phyloP scores from a whole-genome alignment of 257 asterid species.

The Capsicum rhomboideum region DNA sequence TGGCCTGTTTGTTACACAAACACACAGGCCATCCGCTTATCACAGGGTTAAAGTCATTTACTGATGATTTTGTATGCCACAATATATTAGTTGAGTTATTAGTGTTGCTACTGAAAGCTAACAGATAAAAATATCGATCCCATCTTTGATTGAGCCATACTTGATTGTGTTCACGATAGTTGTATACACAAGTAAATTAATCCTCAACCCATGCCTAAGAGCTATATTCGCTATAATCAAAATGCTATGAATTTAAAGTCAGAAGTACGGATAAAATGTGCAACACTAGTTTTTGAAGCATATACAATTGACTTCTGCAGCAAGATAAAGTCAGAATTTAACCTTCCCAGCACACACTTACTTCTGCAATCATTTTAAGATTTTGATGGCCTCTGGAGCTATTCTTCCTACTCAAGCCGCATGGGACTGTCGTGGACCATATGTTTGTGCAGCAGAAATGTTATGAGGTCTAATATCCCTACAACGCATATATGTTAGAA shows the following conservation, averaged over 20 bases:
- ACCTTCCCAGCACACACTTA: neutral
- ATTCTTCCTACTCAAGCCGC: neutral
- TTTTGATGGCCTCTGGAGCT: neutral
- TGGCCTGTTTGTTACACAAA: neutral
- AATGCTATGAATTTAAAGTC: neutral
- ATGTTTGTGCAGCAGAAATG: neutral
- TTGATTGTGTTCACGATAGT: neutral
- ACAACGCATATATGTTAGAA: constrained; percentile 54
- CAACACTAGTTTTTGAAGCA: neutral
- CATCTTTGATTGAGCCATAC: neutral
- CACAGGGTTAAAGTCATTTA: neutral
- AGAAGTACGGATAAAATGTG: neutral
- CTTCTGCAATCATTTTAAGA: neutral
- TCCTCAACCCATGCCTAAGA: neutral
- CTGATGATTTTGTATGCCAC: neutral
- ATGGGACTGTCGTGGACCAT: neutral
- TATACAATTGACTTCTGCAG: neutral
- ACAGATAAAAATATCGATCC: neutral
- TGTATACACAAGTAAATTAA: neutral
- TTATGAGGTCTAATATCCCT: constrained; percentile 55
- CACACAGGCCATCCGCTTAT: neutral
- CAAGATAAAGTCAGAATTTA: neutral
- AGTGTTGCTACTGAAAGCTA: neutral
- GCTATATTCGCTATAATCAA: neutral
- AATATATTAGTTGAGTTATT: neutral